Evolutionary conservation across 2,329 filamentous ascomycete species (phyloP), one percentile per base, ranked within the genome.

Genomic region (Aspergillus clavatus): DNA sequence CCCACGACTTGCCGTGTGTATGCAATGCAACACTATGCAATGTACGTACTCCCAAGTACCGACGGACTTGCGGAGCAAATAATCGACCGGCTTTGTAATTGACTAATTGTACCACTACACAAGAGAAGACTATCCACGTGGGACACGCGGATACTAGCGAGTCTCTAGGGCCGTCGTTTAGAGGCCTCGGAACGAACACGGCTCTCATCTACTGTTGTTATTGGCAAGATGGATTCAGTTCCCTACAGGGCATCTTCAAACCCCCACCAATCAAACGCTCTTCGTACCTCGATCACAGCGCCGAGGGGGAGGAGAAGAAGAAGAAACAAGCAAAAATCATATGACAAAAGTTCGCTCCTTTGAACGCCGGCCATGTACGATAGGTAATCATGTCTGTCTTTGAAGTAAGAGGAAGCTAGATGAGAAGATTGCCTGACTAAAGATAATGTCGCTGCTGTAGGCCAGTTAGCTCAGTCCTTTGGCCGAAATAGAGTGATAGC

Each of bases 311-410:
- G 19, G 19, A 40, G 16, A 24, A 29, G 24, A 24, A 40, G 37
- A n/a, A n/a, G 40, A 23, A 27, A 38, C 18, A 28, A 6, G 31
- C 31, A 37, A 39, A 37, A 29, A 23, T 33, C 27, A 47, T 42
- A 24, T 40, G 29, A 42, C 22, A 27, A 42, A 26, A 40, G 36
- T 36, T 43, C 42, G 45, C 45, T 51, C 48, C 45, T 38, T 38
- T 18, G 41, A 45, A 52, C 46, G 43, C 48, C 48, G 22, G 38
- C 46, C 43, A 45, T 35, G 31, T 35, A 35, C 31, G 38, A 28
- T 29, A 42, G 37, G 36, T 38, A 38, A 46, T 47, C 29, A 37
- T 31, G 19, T 43, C 39, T 45, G 40, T 21, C 31, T 21, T 21
- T 35, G 14, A 35, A 24, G n/a, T 24, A 24, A 11, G 31, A 16